Base-by-base conservation (phyloP, 75 land plant genomes). In the Azolla pinnata region DNA sequence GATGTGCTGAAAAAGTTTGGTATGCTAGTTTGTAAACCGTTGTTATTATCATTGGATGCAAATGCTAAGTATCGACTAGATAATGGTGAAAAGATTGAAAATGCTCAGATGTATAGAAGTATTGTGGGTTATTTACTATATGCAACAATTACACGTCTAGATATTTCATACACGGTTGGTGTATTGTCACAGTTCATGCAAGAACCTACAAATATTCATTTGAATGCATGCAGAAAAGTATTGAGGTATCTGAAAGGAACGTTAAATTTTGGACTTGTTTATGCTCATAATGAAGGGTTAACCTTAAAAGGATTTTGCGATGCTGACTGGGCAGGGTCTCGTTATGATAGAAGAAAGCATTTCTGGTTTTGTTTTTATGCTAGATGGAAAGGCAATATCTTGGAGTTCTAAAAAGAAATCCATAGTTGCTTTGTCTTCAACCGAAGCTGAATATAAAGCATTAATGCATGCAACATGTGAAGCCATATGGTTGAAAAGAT, bases 311-410 rank as follows among this genome's bases (percentile, higher is more conserved):
- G 65, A 4, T 73, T 34, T 31, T 29, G 45, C 17, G 65, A 67
- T 56, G 65, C 38, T 62, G 65, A 73, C 48, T 67, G 65, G 70
- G n/a, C n/a, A n/a, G n/a, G n/a, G n/a, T n/a, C n/a, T n/a, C n/a
- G n/a, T n/a, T n/a, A n/a, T n/a, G n/a, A n/a, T n/a, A n/a, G 74
- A 55, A 3, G n/a, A 60, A 0, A 63, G 60, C 4, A 9, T 63
- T 46, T 55, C 56, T 24, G 61, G 70, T 0, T 73, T 30, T 56
- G 25, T 12, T 18, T 26, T 52, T n/a, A 21, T 57, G 0, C 14
- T 67, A 0, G 72, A 61, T 0, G 19, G 18, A 1, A 25, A 33
- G 2, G 42, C 55, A 0, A 32, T 74, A 0, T 62, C 72, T 23
- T 74, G 76, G 72, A 48, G 57, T 20, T 45, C 66, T 0, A 74